phyloP scores from a whole-genome alignment of 75 land plant species.

The Pinus taeda region DNA sequence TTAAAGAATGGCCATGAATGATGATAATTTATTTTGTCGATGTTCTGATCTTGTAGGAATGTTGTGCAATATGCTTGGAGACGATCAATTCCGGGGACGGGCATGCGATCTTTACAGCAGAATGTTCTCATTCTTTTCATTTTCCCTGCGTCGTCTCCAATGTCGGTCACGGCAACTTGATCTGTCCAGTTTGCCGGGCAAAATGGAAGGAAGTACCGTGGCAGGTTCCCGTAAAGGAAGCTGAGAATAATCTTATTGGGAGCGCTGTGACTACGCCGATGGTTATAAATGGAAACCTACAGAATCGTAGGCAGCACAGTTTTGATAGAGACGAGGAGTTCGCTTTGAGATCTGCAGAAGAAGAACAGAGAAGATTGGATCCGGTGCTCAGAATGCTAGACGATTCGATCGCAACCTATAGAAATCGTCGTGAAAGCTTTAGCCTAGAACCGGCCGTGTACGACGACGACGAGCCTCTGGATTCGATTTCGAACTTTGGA shows the following conservation, averaged over 20 bases:
- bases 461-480: slow-evolving; percentile 78
- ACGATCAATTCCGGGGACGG: slow-evolving; percentile 37
- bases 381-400: slow-evolving; percentile 38
- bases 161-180: slow-evolving; percentile 34
- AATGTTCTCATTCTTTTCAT: slow-evolving; percentile 86
- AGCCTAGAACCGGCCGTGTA: slow-evolving; percentile 52
- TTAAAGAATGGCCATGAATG: neutral
- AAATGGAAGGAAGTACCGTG: slow-evolving; percentile 67
- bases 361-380: slow-evolving; percentile 14
- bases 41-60: slow-evolving; percentile 21
- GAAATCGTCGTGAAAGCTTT: slow-evolving; percentile 3
- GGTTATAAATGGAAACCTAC: neutral
- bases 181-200: slow-evolving; percentile 77
- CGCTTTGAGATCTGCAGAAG: neutral
- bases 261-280: neutral
- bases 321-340: neutral
- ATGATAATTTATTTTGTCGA: neutral
- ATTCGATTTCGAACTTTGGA: slow-evolving; percentile 21
- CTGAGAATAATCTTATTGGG: neutral
- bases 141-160: slow-evolving; percentile 69
- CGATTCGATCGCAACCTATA: slow-evolving; percentile 29
- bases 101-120: slow-evolving; percentile 77
- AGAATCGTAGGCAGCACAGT: neutral
- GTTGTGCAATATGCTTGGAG: slow-evolving; percentile 83
- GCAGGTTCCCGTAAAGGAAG: slow-evolving; percentile 26